Percentiles rank a stretch among this genome's conserved stretches.
phyloP scores from a whole-genome alignment of 257 asterid genomes.

The Solanum bukasovii region DNA sequence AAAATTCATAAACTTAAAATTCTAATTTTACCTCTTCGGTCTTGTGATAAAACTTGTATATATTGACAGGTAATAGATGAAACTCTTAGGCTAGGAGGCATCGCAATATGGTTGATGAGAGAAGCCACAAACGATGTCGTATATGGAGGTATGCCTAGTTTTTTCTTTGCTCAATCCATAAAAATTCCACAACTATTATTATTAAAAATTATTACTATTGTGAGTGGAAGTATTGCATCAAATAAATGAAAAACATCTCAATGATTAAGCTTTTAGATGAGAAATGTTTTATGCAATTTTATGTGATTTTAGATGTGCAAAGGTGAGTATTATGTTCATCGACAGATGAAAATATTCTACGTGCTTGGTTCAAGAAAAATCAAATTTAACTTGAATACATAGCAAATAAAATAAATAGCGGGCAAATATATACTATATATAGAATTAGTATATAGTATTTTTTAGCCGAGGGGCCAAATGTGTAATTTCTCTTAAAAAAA shows the following conservation, averaged over 20 bases:
- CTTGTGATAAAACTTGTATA: background rate
- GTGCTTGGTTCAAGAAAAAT: background rate
- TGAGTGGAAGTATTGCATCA: background rate
- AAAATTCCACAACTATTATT: background rate
- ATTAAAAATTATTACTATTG: background rate
- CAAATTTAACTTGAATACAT: background rate
- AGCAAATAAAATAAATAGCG: background rate
- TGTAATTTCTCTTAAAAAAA: background rate
- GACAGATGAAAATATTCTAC: background rate
- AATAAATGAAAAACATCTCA: background rate
- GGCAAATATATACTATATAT: background rate
- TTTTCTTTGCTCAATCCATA: background rate
- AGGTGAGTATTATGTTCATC: background rate
- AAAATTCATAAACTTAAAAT: background rate
- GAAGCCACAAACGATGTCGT: conserved; percentile 66
- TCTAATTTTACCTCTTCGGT: background rate
- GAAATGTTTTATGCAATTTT: rapidly evolving
- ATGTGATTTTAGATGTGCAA: background rate
- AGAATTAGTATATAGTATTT: background rate
- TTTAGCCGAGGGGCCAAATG: background rate
- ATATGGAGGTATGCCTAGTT: conserved; percentile 41
- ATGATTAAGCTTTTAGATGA: background rate
- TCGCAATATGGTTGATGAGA: conserved; percentile 92
- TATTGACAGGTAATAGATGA: conserved; percentile 69
- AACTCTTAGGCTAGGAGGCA: conserved; percentile 78